A percentile compares a stretch with the other conserved stretches of the same genome.
Conservation (phyloP, 148 eudicot species). For the Rhododendron ovatum region DNA sequence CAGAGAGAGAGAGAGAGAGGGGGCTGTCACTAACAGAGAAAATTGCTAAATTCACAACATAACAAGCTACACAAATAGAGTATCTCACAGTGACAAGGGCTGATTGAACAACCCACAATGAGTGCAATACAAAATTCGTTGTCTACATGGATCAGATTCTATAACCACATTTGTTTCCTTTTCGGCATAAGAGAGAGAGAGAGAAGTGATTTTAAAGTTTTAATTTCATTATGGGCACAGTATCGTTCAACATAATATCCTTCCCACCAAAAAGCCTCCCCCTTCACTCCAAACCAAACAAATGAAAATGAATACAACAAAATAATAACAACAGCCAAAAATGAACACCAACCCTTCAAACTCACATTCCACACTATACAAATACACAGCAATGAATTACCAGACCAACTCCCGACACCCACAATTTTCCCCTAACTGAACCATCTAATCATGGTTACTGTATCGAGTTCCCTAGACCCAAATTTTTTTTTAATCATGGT, state of each 20-base stretch:
- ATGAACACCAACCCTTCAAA: conserved; percentile 16
- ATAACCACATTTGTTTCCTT: background rate
- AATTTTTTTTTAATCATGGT: conserved; percentile 22
- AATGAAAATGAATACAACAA: conserved; percentile 8
- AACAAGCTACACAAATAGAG: background rate
- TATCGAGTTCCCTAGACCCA: background rate
- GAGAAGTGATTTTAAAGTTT: background rate
- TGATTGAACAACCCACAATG: background rate
- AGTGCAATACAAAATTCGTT: background rate
- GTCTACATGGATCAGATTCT: background rate
- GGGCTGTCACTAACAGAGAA: background rate
- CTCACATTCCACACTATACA: conserved; percentile 47
- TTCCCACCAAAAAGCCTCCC: conserved; percentile 4
- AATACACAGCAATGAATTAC: conserved; percentile 32
- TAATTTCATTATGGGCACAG: conserved; percentile 15
- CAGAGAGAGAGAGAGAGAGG: background rate
- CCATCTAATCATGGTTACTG: conserved; percentile 22
- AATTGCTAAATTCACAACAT: background rate
- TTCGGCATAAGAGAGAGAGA: background rate
- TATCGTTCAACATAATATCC: conserved; percentile 1
- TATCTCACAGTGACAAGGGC: background rate
- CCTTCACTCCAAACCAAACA: conserved; percentile 19
- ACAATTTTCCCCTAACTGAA: background rate
- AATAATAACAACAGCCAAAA: background rate
- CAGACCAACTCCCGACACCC: conserved; percentile 5